These are phyloP conservation scores for Gypsophila paniculata DNA, from an alignment of 179 eudicot species.

Conservation along the genomic window DNA sequence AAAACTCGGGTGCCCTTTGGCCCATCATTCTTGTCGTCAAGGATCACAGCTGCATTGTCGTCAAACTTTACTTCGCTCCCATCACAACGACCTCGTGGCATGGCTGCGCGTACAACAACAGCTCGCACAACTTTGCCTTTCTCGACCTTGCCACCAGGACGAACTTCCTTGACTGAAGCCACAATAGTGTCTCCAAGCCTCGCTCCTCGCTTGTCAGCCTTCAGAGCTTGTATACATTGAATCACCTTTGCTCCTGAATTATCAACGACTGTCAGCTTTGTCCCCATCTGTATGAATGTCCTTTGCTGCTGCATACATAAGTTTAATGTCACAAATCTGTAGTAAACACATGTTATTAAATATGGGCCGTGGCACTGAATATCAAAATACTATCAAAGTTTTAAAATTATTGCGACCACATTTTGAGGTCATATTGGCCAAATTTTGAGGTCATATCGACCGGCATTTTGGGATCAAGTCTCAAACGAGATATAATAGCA, in stretches of 20 bases:
- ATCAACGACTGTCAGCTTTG: constrained; percentile 79
- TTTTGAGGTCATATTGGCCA: too few relatives aligned
- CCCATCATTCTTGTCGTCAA: constrained; percentile 78
- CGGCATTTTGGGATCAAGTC: too few relatives aligned
- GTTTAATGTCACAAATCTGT: too few relatives aligned
- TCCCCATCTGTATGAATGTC: constrained; percentile 90
- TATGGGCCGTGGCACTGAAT: too few relatives aligned
- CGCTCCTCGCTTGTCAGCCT: constrained; percentile 66
- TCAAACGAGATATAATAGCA: too few relatives aligned
- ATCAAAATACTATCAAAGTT: too few relatives aligned
- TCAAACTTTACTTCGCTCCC: constrained; percentile 88
- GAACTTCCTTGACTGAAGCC: constrained; percentile 79
- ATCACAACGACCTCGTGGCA: constrained; percentile 68
- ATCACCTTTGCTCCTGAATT: constrained; percentile 86
- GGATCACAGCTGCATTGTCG: constrained; percentile 76
- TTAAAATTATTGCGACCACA: too few relatives aligned
- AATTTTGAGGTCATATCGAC: too few relatives aligned
- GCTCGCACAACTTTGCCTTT: constrained; percentile 81
- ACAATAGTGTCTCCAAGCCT: constrained; percentile 79
- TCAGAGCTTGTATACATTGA: constrained; percentile 79
- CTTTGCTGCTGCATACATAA: constrained; percentile 48
- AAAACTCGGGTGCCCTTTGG: constrained; percentile 82
- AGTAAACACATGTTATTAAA: too few relatives aligned
- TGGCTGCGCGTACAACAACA: constrained; percentile 93
- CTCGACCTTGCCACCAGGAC: constrained; percentile 80